Base-by-base conservation (phyloP, 768 basidiomycete species). In the Xerocomellus intermedius region DNA sequence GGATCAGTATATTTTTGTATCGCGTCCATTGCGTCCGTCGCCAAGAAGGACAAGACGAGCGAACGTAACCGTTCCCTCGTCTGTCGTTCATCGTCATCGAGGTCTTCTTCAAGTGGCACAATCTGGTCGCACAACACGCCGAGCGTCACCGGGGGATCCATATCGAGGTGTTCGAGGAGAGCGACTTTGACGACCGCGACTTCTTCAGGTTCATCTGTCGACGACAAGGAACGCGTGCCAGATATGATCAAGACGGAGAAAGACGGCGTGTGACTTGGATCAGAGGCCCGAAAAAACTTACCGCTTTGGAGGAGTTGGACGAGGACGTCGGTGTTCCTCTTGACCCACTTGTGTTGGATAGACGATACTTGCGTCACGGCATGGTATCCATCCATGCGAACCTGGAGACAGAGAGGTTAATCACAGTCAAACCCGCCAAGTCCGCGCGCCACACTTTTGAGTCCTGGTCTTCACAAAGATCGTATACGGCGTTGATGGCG, bases 281-380 rank as follows among this genome's bases (percentile, higher is more conserved):
- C 3, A 12, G 28, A 28, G 19, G 22, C 24, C 33, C 21, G 21
- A 17, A 42, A 38, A 44, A 30, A 75, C 85, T 68, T 64, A 88
- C 87, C 87, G 60, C 84, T 86, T 66, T 89, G 88, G 9, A 89
- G 75, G 16, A 89, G 70, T 58, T 89, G 87, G n/a, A 89, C 75
- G 19, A 89, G 73, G 3, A 89, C 87, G 68, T 89, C 87, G 4
- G 83, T 82, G 66, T 89, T 89, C 59, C 87, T 73, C 67, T 83
- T 84, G 48, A 88, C 76, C 80, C 81, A 84, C 62, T 79, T 83
- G 44, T 65, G 74, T 52, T 83, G 77, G 52, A 75, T 77, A 24
- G 59, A 67, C 36, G 79, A 81, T 13, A 80, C 75, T 49, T 73
- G 67, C 0, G 80, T 82, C 51, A 89, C 79, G 3, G 86, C 83